These are phyloP conservation scores for Chytriomyces hyalinus DNA, from an alignment of 192 early-diverging fungal genomes.

Conservation along the genomic window DNA sequence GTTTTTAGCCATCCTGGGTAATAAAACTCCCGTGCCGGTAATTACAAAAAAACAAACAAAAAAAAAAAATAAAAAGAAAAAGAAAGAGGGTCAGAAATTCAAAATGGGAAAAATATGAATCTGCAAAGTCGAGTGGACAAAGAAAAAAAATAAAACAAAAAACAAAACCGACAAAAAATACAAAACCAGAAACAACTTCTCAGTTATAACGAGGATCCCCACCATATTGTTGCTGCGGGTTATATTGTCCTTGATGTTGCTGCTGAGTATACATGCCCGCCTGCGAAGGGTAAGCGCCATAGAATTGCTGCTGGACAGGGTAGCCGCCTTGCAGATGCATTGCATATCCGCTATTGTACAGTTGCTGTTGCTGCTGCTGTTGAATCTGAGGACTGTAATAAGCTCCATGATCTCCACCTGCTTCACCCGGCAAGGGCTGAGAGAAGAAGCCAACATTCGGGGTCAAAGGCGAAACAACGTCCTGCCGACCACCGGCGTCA, in stretches of 20 bases:
- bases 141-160: too few species aligned
- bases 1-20: too few species aligned
- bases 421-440: not conserved
- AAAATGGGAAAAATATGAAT: not conserved
- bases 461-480: conserved; percentile 16
- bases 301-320: conserved; percentile 26
- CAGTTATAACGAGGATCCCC: not conserved
- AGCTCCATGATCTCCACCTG: not conserved
- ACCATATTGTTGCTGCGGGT: not conserved
- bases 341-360: not conserved
- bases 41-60: too few species aligned
- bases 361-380: conserved; percentile 6
- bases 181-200: not conserved
- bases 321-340: not conserved
- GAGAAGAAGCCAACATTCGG: conserved; percentile 5
- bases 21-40: too few species aligned
- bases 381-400: not conserved
- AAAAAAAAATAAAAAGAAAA: not conserved
- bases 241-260: not conserved
- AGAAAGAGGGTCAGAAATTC: not conserved
- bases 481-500: not conserved
- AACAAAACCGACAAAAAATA: not conserved
- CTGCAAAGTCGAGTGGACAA: too few species aligned
- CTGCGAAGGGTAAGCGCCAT: not conserved
- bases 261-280: too few species aligned